Evolutionary conservation across 768 basidiomycete genomes (phyloP).

Genomic region (Mycena latifolia): DNA sequence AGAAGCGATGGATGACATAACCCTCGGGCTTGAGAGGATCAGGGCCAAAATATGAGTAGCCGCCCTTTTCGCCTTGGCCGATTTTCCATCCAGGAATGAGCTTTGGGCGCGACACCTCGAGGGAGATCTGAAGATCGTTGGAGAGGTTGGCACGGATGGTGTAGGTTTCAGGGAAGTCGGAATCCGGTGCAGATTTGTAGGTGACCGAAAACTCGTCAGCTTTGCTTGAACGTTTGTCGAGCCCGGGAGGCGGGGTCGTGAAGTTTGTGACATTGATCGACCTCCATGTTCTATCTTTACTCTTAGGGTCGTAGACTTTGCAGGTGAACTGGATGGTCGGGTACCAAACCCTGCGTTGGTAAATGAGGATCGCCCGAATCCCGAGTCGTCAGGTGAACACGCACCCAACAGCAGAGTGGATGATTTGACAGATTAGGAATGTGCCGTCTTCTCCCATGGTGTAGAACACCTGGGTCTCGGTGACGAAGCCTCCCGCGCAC

Average conservation of each 20-base stretch:
- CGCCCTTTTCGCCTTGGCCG: constrained; percentile 89
- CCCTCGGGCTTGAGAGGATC: constrained; percentile 79
- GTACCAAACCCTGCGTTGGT: constrained; percentile 80
- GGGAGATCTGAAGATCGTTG: constrained; percentile 82
- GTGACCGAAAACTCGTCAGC: constrained; percentile 88
- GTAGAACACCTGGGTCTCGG: constrained; percentile 95
- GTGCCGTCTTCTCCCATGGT: constrained; percentile 84
- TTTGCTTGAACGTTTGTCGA: constrained; percentile 90
- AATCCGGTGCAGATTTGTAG: constrained; percentile 64
- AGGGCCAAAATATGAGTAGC: constrained; percentile 88
- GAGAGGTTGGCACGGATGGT: constrained; percentile 83
- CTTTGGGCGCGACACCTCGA: constrained; percentile 78
- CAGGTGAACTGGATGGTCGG: constrained; percentile 95
- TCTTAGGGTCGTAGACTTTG: constrained; percentile 87
- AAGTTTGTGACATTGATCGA: constrained; percentile 89
- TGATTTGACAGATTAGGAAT: constrained; percentile 84
- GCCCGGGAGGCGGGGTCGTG: constrained; percentile 75
- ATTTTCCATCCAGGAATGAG: constrained; percentile 90
- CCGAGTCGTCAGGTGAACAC: constrained; percentile 44
- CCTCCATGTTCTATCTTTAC: constrained; percentile 84
- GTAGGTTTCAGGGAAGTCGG: constrained; percentile 82
- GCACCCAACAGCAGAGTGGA: constrained; percentile 91
- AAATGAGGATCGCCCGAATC: constrained; percentile 25
- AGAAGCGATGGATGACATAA: constrained; percentile 92
- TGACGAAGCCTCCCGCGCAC: constrained; percentile 85